Conservation (phyloP, 2,329 filamentous ascomycete species). For the Colletotrichum cereale region DNA sequence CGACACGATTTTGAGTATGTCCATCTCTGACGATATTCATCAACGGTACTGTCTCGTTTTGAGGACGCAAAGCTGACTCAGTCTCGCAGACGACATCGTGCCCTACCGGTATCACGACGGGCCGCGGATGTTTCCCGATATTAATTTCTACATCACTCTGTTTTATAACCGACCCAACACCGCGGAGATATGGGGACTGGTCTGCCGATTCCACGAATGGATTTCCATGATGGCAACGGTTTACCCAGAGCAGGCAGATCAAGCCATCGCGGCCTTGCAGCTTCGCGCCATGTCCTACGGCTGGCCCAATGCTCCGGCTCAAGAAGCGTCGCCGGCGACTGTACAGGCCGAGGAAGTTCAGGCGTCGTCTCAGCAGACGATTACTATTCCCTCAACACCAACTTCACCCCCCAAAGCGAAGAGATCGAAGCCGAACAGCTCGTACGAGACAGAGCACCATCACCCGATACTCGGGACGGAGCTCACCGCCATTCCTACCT, state of each 20-base stretch:
- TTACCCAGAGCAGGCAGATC: background rate
- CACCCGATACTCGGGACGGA: background rate
- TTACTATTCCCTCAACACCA: rapidly evolving
- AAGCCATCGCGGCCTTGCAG: background rate
- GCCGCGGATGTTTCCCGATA: conserved; percentile 8
- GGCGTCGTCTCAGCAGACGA: background rate
- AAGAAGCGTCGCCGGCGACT: background rate
- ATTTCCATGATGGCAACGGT: background rate
- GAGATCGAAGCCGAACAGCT: background rate
- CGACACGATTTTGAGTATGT: conserved; percentile 12
- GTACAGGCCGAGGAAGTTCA: background rate
- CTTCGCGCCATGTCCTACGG: background rate
- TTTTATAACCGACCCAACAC: background rate
- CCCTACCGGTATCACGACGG: conserved; percentile 9
- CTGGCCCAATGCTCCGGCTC: background rate
- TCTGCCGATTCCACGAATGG: conserved; percentile 3
- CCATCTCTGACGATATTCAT: background rate
- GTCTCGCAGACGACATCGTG: background rate
- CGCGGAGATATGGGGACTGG: background rate
- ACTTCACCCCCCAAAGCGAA: background rate
- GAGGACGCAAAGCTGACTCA: background rate
- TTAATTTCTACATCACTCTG: background rate
- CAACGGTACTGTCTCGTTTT: background rate
- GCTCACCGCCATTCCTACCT: background rate
- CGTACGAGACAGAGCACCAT: background rate